Evolutionary conservation across 768 basidiomycete genomes (phyloP).

Genomic region (Lepiota brunneoincarnata): DNA sequence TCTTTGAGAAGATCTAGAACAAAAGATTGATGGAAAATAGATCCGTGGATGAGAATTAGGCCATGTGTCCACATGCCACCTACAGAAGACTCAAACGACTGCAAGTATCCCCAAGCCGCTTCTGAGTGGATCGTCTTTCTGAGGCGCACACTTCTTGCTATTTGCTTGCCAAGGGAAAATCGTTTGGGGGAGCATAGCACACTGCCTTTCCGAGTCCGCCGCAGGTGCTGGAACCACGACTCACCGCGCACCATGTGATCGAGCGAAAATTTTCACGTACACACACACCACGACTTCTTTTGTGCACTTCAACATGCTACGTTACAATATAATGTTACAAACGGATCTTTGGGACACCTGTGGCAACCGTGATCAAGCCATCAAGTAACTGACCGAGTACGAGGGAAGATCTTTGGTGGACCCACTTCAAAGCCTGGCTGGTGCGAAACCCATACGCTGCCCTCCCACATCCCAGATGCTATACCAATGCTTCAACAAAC

Average conservation of each 20-base stretch:
- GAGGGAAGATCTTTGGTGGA: background rate
- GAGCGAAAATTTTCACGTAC: background rate
- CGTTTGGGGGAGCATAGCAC: slow-evolving; percentile 5
- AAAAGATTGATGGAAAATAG: background rate
- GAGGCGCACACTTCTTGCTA: background rate
- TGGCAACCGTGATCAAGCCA: background rate
- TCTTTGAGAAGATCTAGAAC: no score
- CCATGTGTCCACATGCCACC: background rate
- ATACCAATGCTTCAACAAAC: slow-evolving; percentile 58
- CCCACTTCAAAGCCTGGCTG: slow-evolving; percentile 28
- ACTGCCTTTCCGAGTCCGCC: background rate
- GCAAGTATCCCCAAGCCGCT: background rate
- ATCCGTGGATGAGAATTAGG: background rate
- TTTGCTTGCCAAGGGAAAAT: background rate
- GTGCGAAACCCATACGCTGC: slow-evolving; percentile 50
- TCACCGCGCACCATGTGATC: slow-evolving; percentile 5
- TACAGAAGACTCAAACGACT: background rate
- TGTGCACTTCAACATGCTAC: background rate
- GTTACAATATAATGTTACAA: slow-evolving; percentile 3
- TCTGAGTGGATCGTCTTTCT: background rate
- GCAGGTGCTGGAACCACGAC: background rate
- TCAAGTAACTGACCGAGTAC: slow-evolving; percentile 2
- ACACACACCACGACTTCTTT: background rate
- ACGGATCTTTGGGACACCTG: background rate
- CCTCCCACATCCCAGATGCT: slow-evolving; percentile 54